These are phyloP conservation scores for Rhodotorula graminis DNA, from an alignment of 768 basidiomycete species.

Conservation along the genomic window DNA sequence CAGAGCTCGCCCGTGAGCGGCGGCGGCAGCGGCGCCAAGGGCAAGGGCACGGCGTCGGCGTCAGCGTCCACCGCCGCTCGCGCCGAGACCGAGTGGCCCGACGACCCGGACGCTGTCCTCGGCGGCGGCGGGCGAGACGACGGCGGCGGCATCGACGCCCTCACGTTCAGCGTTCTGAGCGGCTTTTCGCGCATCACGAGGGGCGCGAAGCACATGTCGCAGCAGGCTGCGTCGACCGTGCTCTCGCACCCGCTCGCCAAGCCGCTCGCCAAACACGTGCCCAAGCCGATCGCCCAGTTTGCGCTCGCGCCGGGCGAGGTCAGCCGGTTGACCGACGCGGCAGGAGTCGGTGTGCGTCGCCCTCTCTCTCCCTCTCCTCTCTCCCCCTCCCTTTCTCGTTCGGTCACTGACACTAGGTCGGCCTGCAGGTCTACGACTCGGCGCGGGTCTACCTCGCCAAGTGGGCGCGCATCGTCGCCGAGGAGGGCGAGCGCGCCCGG, in stretches of 20 bases:
- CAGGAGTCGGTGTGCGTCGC: constrained; percentile 62
- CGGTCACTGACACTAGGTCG: too few species aligned
- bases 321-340: constrained; percentile 58
- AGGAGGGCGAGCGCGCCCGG: constrained; percentile 89
- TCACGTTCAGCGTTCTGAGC: constrained; percentile 60
- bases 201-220: constrained; percentile 54
- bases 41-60: too few species aligned
- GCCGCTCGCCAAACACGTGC: constrained; percentile 91
- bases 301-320: constrained; percentile 80
- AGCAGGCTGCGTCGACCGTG: constrained; percentile 89
- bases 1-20: constrained; percentile 57
- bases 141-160: constrained; percentile 39
- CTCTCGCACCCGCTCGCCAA: constrained; percentile 92
- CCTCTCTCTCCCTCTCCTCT: not conserved
- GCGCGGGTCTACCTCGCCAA: constrained; percentile 91
- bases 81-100: constrained; percentile 24
- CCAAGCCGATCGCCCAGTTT: constrained; percentile 83
- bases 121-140: not conserved
- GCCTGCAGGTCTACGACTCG: constrained; percentile 71
- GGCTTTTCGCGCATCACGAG: constrained; percentile 88
- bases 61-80: not conserved
- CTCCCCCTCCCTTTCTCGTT: not conserved
- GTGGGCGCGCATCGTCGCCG: constrained; percentile 89
- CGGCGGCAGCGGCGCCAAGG: not conserved
- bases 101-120: constrained; percentile 21